Evolutionary conservation across 169 alveolate genomes (phyloP).

Genomic region (Pseudocohnilembus persalinus): DNA sequence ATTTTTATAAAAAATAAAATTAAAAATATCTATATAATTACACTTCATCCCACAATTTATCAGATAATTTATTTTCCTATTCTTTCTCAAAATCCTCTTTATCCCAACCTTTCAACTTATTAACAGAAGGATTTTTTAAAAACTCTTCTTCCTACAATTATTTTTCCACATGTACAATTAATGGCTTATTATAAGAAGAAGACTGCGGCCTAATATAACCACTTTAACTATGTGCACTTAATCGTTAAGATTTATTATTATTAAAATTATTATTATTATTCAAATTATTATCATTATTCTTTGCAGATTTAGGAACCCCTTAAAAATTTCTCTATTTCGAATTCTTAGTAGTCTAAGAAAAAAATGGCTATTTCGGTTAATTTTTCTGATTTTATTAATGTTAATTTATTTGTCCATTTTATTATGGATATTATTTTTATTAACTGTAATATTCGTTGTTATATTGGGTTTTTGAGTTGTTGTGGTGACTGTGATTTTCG

Average conservation of each 20-base stretch:
- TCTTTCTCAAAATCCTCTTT: background rate
- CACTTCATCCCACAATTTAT: constrained; percentile 31
- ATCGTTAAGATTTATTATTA: background rate
- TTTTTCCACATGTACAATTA: constrained; percentile 17
- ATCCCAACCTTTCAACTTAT: background rate
- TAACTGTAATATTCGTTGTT: too few relatives aligned
- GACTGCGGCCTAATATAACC: background rate
- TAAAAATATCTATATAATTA: constrained; percentile 4
- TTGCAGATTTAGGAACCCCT: too few relatives aligned
- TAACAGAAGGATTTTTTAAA: too few relatives aligned
- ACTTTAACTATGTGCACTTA: background rate
- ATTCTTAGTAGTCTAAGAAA: too few relatives aligned
- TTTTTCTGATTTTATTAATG: too few relatives aligned
- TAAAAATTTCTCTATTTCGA: too few relatives aligned
- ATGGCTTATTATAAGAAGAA: background rate
- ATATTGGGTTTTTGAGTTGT: too few relatives aligned
- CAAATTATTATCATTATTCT: background rate
- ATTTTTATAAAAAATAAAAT: background rate
- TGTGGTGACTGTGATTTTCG: too few relatives aligned
- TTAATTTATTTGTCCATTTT: too few relatives aligned
- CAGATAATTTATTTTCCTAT: constrained; percentile 1
- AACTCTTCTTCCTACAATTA: constrained; percentile 2
- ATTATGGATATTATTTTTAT: too few relatives aligned
- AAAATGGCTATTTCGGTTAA: too few relatives aligned
- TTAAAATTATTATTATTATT: too few relatives aligned